Evolutionary conservation across 2,329 filamentous ascomycete species (phyloP).

Genomic region (Claviceps africana): DNA sequence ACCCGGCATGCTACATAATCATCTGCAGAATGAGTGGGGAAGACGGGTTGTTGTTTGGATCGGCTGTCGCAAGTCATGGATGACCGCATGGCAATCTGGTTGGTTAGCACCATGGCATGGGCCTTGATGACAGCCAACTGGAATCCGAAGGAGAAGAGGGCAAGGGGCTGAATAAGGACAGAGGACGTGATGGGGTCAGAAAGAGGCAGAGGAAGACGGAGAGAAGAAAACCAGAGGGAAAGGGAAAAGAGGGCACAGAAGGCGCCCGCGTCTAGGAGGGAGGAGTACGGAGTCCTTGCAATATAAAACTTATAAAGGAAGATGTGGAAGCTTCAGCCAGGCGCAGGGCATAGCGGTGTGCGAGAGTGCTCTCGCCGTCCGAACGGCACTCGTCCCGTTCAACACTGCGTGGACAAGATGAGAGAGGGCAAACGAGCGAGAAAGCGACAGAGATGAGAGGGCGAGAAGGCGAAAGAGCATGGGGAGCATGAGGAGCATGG

Average conservation of each 20-base stretch:
- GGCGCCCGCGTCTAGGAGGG: not conserved
- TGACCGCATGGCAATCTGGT: not conserved
- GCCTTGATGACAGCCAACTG: not conserved
- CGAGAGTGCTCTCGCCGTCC: not conserved
- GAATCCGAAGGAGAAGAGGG: not conserved
- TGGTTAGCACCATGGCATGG: not conserved
- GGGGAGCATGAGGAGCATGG: not conserved
- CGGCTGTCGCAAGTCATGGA: not conserved
- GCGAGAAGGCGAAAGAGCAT: not conserved
- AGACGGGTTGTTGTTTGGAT: conserved; percentile 1
- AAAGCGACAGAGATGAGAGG: too few species aligned
- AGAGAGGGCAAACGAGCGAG: not conserved
- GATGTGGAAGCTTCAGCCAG: not conserved
- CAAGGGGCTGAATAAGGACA: not conserved
- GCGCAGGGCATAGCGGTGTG: conserved; percentile 1
- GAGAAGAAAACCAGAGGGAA: not conserved
- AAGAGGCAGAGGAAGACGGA: not conserved
- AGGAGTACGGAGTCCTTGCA: not conserved
- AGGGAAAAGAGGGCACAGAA: not conserved
- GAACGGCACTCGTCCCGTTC: not conserved
- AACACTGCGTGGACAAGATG: not conserved
- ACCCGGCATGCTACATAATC: conserved; percentile 1
- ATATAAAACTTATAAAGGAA: not conserved
- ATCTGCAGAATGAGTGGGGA: conserved; percentile 3
- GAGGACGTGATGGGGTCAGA: not conserved